Conservation (phyloP, 1,284 basidiomycete genomes). For the Heterobasidion parviporum region DNA sequence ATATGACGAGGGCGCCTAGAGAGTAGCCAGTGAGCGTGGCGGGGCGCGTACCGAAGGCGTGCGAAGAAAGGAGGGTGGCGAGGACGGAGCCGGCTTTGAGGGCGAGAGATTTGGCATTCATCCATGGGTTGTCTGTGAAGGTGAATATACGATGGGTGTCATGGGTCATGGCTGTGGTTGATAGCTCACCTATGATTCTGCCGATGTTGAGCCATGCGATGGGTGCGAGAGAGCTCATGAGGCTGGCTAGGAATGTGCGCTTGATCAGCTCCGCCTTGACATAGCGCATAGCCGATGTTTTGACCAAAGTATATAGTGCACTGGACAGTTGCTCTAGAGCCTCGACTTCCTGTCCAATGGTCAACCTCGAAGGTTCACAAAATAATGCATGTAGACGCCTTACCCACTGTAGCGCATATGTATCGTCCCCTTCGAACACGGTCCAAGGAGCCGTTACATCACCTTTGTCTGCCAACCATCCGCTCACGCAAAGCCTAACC, state of each 20-base stretch:
- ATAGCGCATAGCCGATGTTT: slow-evolving; percentile 42
- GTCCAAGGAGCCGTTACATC: slow-evolving; percentile 50
- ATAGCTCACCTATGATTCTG: slow-evolving; percentile 38
- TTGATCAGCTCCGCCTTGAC: slow-evolving; percentile 40
- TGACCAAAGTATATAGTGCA: slow-evolving; percentile 37
- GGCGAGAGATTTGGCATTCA: slow-evolving; percentile 43
- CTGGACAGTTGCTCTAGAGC: slow-evolving; percentile 41
- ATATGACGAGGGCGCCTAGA: slow-evolving; percentile 46
- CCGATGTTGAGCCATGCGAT: slow-evolving; percentile 45
- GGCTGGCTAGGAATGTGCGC: slow-evolving; percentile 40
- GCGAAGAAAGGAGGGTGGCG: slow-evolving; percentile 40
- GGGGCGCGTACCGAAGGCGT: slow-evolving; percentile 49
- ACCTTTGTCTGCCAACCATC: slow-evolving; percentile 37
- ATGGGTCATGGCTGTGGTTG: not conserved
- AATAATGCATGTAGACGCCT: slow-evolving; percentile 6
- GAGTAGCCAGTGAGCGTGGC: slow-evolving; percentile 51
- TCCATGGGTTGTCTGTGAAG: slow-evolving; percentile 48
- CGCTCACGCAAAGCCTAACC: slow-evolving; percentile 47
- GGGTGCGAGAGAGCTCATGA: slow-evolving; percentile 44
- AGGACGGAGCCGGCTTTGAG: slow-evolving; percentile 49
- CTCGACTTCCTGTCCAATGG: slow-evolving; percentile 39
- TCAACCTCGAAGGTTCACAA: not conserved
- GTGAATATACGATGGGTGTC: not conserved
- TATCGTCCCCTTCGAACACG: slow-evolving; percentile 43
- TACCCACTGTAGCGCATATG: slow-evolving; percentile 53